Base-by-base conservation (phyloP, 768 basidiomycete species). In the Pholiota molesta region DNA sequence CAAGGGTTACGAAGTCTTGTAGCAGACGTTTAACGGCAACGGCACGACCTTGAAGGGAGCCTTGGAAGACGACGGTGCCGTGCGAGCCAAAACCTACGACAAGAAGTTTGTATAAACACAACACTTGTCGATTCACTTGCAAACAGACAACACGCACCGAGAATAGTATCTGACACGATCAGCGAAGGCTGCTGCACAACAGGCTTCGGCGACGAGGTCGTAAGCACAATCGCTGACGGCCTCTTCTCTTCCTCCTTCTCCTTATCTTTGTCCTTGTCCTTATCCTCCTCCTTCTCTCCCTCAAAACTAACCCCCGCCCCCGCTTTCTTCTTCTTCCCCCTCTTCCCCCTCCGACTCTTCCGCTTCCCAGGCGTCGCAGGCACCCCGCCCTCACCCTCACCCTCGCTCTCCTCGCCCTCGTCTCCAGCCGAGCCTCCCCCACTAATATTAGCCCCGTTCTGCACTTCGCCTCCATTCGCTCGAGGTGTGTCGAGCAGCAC, bases 1-100 rank as follows among this genome's bases (percentile, higher is more conserved):
- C 96, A 39, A 99, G 87, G 0, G 95, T 97, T 59, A 97, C 94
- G 68, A 98, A 99, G 74, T 99, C 96, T 67, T 90, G 91, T 7
- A 99, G 84, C 3, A 99, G 84, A 0, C 97, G 92, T 74, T 99
- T 99, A 60, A 99, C 95, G n/a, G 97, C 97, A 0, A 99, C 97
- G 0, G 97, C 91, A 56, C 97, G 90, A 0, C 94, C 95, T 78
- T 99, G 97, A n/a, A 98, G 85, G 7, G 95, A 91, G 2, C 97
- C 97, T 70, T 91, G 85, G 76, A 87, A 95, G 3, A 99, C 97
- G 44, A 99, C 92, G 0, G 97, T 99, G 6, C 97, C 97, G 70
- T 98, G 95, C 0, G 95, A 98, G 2, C 96, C 96, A 67, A 91
- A 94, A 4, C 96, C 96, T 97, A 65, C 3, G 39, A 21, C 44